Evolutionary conservation across 208 protist species (phyloP).

Genomic region (Wallacemonas sp.): DNA sequence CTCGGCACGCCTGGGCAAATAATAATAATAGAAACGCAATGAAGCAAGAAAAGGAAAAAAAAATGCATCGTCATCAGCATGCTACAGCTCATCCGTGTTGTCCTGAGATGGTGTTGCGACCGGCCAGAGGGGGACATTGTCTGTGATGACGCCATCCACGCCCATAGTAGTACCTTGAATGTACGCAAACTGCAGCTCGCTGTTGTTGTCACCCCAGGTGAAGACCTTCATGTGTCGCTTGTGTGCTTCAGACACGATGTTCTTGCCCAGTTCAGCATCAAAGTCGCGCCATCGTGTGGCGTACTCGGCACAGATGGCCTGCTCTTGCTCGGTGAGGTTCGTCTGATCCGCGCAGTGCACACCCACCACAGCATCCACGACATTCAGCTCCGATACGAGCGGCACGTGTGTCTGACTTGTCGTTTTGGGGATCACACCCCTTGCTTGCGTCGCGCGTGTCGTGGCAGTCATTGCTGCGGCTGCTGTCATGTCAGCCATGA

Average conservation of each 20-base stretch:
- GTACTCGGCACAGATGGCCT: not conserved
- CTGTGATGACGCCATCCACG: slow-evolving; percentile 77
- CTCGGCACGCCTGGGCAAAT: too few species aligned
- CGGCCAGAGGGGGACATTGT: slow-evolving; percentile 53
- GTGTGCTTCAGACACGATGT: slow-evolving; percentile 54
- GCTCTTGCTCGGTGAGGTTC: not conserved
- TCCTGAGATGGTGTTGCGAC: not conserved
- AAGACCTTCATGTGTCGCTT: slow-evolving; percentile 53
- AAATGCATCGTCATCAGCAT: not conserved
- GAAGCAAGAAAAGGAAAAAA: not conserved
- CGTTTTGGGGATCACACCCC: not conserved
- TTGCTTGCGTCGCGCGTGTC: not conserved
- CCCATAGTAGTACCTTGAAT: slow-evolving; percentile 49
- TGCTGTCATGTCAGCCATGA: not conserved
- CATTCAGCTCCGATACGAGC: slow-evolving; percentile 1
- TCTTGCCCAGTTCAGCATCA: not conserved
- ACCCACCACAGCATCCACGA: not conserved
- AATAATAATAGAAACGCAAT: not conserved
- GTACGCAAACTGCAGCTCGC: slow-evolving; percentile 50
- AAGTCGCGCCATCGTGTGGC: not conserved
- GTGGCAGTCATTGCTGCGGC: not conserved
- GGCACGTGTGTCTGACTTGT: slow-evolving; percentile 3
- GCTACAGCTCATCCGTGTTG: slow-evolving; percentile 7
- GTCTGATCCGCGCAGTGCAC: not conserved
- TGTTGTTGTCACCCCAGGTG: slow-evolving; percentile 77